These are phyloP conservation scores for Schrenkiella parvula DNA, from an alignment of 345 rosid genomes.

Conservation along the genomic window DNA sequence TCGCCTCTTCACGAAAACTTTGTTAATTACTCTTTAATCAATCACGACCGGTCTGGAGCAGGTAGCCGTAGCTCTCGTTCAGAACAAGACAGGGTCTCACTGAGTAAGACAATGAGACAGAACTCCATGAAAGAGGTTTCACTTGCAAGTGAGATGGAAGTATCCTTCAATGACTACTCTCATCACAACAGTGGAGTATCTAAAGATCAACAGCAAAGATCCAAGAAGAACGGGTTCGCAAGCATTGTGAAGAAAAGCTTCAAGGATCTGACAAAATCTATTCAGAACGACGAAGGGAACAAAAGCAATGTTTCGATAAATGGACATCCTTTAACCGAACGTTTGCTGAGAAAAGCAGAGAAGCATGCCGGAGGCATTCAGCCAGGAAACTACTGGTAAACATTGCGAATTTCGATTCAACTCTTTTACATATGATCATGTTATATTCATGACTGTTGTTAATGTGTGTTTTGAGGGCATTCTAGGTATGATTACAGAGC, in stretches of 20 bases:
- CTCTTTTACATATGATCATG: background rate
- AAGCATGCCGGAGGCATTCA: slow-evolving; percentile 73
- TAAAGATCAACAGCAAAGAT: slow-evolving; percentile 53
- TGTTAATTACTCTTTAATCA: slow-evolving; percentile 58
- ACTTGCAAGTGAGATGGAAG: slow-evolving; percentile 71
- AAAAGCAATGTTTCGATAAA: slow-evolving; percentile 58
- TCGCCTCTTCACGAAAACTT: slow-evolving; percentile 71
- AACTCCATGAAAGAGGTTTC: slow-evolving; percentile 79
- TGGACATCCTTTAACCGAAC: slow-evolving; percentile 59
- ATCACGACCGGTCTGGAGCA: slow-evolving; percentile 54
- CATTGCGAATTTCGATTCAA: background rate
- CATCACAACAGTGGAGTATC: slow-evolving; percentile 46
- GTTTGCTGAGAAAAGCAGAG: slow-evolving; percentile 65
- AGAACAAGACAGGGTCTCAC: slow-evolving; percentile 63
- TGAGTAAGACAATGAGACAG: slow-evolving; percentile 56
- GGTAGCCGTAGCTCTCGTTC: slow-evolving; percentile 83
- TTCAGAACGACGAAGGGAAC: slow-evolving; percentile 55
- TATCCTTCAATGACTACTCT: slow-evolving; percentile 57
- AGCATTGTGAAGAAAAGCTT: slow-evolving; percentile 82
- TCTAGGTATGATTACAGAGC: slow-evolving; percentile 86
- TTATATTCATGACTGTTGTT: background rate
- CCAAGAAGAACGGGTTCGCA: slow-evolving; percentile 50
- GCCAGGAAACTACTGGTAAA: slow-evolving; percentile 84
- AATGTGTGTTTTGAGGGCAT: slow-evolving; percentile 18
- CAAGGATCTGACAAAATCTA: slow-evolving; percentile 68